Percentiles rank a stretch among this genome's conserved stretches.
These are phyloP conservation scores for Psilocybe cubensis DNA, from an alignment of 768 basidiomycete species.

Conservation along the genomic window DNA sequence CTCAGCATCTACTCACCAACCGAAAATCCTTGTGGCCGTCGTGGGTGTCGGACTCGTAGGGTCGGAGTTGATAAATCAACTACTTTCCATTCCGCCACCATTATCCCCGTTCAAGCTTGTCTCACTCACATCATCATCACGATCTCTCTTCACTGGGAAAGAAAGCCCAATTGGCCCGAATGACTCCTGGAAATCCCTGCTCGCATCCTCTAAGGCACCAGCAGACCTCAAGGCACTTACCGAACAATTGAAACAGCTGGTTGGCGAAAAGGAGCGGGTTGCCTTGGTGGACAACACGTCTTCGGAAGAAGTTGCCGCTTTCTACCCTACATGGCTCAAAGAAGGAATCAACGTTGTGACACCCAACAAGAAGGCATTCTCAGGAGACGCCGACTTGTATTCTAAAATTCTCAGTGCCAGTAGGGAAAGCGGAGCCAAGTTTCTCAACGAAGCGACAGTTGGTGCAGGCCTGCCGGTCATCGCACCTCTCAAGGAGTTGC, in stretches of 20 bases:
- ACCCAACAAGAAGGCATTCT: constrained; percentile 98
- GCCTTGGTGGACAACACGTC: constrained; percentile 94
- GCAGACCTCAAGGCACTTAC: constrained; percentile 53
- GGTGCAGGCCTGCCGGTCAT: constrained; percentile 96
- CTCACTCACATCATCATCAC: constrained; percentile 70
- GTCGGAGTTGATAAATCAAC: constrained; percentile 81
- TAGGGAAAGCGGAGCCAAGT: constrained; percentile 62
- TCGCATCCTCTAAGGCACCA: constrained; percentile 45
- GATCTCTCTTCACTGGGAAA: constrained; percentile 56
- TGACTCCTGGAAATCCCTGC: constrained; percentile 39
- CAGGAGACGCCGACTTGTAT: constrained; percentile 70
- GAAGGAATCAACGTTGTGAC: constrained; percentile 89
- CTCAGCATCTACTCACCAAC: constrained; percentile 19
- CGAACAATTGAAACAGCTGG: constrained; percentile 48
- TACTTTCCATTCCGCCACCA: constrained; percentile 65
- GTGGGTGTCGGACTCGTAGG: constrained; percentile 95
- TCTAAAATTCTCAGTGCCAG: constrained; percentile 66
- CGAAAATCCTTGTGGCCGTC: constrained; percentile 65
- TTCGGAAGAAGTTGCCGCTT: constrained; percentile 74
- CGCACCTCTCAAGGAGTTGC: constrained; percentile 88
- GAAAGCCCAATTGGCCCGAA: constrained; percentile 42
- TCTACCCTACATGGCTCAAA: constrained; percentile 81
- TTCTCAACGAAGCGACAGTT: constrained; percentile 89
- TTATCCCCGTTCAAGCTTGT: constrained; percentile 62
- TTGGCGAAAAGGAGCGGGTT: constrained; percentile 48